Evolutionary conservation across 768 basidiomycete genomes (phyloP).

Genomic region (Coprinopsis strossmayeri): DNA sequence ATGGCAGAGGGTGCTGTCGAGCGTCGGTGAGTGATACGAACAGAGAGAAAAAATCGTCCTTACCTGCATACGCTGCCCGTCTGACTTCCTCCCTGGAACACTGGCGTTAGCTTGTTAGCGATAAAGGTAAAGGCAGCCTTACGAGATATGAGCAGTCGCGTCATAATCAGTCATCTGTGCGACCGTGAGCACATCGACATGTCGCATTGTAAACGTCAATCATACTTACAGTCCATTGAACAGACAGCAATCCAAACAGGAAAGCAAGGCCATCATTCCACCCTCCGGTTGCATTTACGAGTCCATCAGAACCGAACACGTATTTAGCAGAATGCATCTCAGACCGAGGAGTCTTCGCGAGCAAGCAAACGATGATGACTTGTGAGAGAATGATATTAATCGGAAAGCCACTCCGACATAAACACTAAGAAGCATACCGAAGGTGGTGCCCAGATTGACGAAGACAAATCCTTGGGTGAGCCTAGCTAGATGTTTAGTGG

Average conservation of each 20-base stretch:
- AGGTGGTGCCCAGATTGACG: constrained; percentile 76
- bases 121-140: constrained; percentile 22
- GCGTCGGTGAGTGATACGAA: constrained; percentile 3
- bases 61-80: constrained; percentile 73
- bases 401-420: not conserved
- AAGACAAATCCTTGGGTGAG: constrained; percentile 79
- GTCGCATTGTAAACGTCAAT: too few species aligned
- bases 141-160: constrained; percentile 80
- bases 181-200: too few species aligned
- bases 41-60: constrained; percentile 6
- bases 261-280: constrained; percentile 78
- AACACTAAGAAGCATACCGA: constrained; percentile 33
- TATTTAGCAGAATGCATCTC: constrained; percentile 80
- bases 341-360: constrained; percentile 62
- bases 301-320: constrained; percentile 71
- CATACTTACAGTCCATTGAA: constrained; percentile 85
- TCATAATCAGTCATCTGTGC: constrained; percentile 51
- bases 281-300: constrained; percentile 76
- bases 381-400: constrained; percentile 6
- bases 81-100: constrained; percentile 64
- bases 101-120: too few species aligned
- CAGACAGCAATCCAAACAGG: constrained; percentile 77
- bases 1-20: constrained; percentile 47
- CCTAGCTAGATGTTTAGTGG: constrained; percentile 67
- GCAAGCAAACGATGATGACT: constrained; percentile 83